Evolutionary conservation across 257 asterid genomes (phyloP).

Genomic region (Solanum sejunctum): DNA sequence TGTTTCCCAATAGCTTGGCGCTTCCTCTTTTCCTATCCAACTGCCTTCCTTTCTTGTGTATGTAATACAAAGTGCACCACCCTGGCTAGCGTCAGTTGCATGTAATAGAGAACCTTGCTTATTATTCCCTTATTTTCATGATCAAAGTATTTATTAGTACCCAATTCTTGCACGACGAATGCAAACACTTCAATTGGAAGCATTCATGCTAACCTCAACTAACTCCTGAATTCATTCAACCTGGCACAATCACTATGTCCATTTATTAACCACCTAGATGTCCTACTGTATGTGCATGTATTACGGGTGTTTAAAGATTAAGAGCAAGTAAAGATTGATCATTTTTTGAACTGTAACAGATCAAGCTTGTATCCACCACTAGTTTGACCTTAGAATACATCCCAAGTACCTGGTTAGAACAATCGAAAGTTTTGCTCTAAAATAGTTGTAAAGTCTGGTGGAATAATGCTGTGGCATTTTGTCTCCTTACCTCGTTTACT

Average conservation of each 20-base stretch:
- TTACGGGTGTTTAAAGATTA: neutral
- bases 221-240: neutral
- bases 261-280: neutral
- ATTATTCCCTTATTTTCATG: neutral
- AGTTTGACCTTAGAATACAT: neutral
- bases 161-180: neutral
- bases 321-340: neutral
- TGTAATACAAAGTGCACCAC: neutral
- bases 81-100: neutral
- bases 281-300: neutral
- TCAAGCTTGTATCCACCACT: neutral
- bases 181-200: neutral
- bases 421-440: neutral
- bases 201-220: neutral
- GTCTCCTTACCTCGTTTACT: neutral
- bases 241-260: neutral
- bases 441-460: neutral
- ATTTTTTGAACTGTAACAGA: neutral
- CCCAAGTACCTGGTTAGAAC: neutral
- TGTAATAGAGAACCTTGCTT: neutral
- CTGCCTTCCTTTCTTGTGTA: neutral
- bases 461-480: neutral
- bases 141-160: neutral
- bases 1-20: neutral
- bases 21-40: neutral